Conservation (phyloP, 2,329 filamentous ascomycete genomes). For the Fusarium equiseti region DNA sequence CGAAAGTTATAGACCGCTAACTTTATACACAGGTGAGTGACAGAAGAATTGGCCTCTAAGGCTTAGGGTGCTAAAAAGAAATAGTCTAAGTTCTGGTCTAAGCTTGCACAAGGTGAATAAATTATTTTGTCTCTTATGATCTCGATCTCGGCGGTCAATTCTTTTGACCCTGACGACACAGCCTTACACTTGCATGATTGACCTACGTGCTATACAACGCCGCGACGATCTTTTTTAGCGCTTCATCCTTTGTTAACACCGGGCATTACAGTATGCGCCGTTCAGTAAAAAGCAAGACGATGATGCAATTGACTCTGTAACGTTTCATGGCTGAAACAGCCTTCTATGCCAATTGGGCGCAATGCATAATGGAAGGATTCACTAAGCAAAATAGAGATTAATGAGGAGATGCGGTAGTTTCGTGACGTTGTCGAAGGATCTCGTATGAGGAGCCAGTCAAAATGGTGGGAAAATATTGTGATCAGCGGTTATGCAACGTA, state of each 20-base stretch:
- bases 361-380: slow-evolving; percentile 11
- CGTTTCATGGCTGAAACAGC: slow-evolving; percentile 6
- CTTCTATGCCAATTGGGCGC: neutral
- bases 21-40: too few species aligned
- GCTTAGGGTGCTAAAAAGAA: too few species aligned
- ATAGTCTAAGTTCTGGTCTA: too few species aligned
- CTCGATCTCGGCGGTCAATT: too few species aligned
- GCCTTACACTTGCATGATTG: neutral
- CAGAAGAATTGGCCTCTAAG: too few species aligned
- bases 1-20: neutral
- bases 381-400: neutral
- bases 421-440: neutral
- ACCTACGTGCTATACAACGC: slow-evolving; percentile 21
- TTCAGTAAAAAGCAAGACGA: neutral
- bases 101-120: too few species aligned
- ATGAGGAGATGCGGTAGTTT: neutral
- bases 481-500: slow-evolving; percentile 6
- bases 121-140: too few species aligned
- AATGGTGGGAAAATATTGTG: neutral
- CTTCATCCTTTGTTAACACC: neutral
- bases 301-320: slow-evolving; percentile 17
- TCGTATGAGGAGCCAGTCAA: neutral
- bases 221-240: slow-evolving; percentile 21
- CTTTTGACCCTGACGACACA: neutral
- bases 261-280: neutral